Base-by-base conservation (phyloP, 257 asterid species). In the Nemophila menziesii region DNA sequence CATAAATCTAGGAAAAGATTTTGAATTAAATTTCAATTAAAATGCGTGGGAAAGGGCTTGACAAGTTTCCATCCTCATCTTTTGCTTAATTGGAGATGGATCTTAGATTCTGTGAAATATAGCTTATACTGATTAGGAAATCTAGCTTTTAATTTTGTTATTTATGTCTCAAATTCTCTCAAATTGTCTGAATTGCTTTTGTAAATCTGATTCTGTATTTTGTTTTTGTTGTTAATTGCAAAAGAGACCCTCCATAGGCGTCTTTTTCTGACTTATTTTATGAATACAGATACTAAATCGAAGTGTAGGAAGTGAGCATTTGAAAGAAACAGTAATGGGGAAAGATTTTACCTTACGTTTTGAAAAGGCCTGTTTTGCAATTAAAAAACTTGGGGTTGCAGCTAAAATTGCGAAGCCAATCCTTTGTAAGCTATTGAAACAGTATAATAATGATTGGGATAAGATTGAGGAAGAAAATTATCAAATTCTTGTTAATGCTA, bases 381-480 rank as follows among this genome's bases (percentile, higher is more conserved):
- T 82, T 90, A 57, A 13, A 63, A 26, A 8, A 11, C 33, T 82
- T 15, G 92, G 79, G 14, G 55, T 78, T 44, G 11, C 14, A 16
- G 0, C 16, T 27, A 52, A 54, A 5, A 53, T 43, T n/a, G 71
- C 60, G 11, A 66, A 11, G 44, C 83, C 92, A 34, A 83, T 70
- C 26, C 86, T 82, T 38, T 63, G 33, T 60, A 53, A 56, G 10
- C 72, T 82, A n/a, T 26, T 49, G 21, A 55, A 46, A 46, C 15
- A 78, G 55, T 82, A 68, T 20, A 9, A 58, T 43, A 11, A 14
- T 0, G 51, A 66, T 0, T 82, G 83, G 93, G 55, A 46, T 5
- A 66, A 65, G 18, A 82, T 82, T 11, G 92, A 78, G 65, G 92
- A 70, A 23, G 71, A 64, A 18, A 78, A 61, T 20, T 78, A 72